Percentiles rank a stretch among this genome's conserved stretches.
Evolutionary conservation across 169 alveolate genomes (phyloP).

Genomic region (Cyclospora cayetanensis): DNA sequence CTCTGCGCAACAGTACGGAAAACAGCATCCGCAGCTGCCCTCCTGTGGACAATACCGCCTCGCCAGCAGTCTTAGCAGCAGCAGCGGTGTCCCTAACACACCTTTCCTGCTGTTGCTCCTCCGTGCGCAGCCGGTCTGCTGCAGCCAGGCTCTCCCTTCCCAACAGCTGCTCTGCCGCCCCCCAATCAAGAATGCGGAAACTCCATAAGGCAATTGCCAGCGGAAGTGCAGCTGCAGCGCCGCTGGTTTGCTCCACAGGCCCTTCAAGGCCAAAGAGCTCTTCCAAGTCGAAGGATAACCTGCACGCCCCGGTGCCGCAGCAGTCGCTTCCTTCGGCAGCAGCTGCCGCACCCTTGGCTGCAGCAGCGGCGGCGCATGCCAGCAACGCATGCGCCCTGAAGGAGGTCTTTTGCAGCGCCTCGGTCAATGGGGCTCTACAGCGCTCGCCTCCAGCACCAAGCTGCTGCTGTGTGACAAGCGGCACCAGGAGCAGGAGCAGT

Average conservation of each 20-base stretch:
- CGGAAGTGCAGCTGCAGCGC: neutral
- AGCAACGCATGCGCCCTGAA: neutral
- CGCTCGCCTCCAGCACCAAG: conserved; percentile 14
- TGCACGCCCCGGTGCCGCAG: neutral
- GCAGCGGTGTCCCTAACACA: too few species aligned
- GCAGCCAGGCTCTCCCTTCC: neutral
- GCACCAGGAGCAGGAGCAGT: neutral
- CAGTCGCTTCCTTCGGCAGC: neutral
- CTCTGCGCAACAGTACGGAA: neutral
- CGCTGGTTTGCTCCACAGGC: neutral
- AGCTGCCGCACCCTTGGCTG: neutral
- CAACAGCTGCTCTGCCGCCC: conserved; percentile 19
- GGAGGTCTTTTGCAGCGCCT: neutral
- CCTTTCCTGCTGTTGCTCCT: too few species aligned
- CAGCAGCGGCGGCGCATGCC: neutral
- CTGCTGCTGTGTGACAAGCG: conserved; percentile 25
- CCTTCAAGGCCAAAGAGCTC: neutral
- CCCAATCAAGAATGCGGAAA: conserved; percentile 16
- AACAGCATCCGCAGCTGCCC: conserved; percentile 6
- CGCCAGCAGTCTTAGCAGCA: neutral
- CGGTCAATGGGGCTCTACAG: neutral
- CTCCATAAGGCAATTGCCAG: neutral
- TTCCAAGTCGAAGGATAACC: neutral
- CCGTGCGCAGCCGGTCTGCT: neutral
- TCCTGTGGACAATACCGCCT: too few species aligned